phyloP scores from a whole-genome alignment of 495 filamentous ascomycete genomes.

The Hyaloscypha variabilis region DNA sequence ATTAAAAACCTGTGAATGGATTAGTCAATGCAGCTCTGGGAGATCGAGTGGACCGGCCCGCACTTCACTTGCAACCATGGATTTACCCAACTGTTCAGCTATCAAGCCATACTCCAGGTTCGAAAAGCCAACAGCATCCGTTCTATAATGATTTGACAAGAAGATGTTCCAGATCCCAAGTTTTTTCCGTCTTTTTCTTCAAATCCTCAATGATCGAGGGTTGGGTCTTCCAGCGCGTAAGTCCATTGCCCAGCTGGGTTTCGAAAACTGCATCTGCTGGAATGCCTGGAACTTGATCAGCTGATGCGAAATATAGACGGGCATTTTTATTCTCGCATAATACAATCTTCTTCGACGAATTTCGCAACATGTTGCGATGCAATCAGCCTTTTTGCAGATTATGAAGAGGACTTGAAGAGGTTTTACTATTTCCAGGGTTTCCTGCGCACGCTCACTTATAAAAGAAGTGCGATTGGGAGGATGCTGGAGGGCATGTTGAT shows the following conservation, averaged over 20 bases:
- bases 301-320: background rate
- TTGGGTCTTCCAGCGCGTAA: slow-evolving; percentile 40
- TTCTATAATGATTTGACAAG: slow-evolving; percentile 87
- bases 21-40: background rate
- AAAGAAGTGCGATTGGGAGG: too few species aligned
- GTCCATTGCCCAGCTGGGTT: background rate
- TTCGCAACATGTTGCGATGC: too few species aligned
- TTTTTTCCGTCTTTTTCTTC: slow-evolving; percentile 76
- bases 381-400: too few species aligned
- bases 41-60: background rate
- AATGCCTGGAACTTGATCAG: background rate
- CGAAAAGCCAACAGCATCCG: slow-evolving; percentile 63
- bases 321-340: too few species aligned
- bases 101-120: background rate
- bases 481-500: too few species aligned
- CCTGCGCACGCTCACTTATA: slow-evolving; percentile 32
- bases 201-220: slow-evolving; percentile 79
- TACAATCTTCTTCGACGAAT: background rate
- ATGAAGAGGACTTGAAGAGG: too few species aligned
- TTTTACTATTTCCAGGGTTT: background rate
- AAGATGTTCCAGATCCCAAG: slow-evolving; percentile 97
- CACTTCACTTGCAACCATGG: background rate
- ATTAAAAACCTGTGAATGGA: slow-evolving; percentile 68
- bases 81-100: background rate
- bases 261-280: background rate